Evolutionary conservation across 768 basidiomycete species (phyloP), one percentile per base, ranked within the genome.

Genomic region (Postia placenta): DNA sequence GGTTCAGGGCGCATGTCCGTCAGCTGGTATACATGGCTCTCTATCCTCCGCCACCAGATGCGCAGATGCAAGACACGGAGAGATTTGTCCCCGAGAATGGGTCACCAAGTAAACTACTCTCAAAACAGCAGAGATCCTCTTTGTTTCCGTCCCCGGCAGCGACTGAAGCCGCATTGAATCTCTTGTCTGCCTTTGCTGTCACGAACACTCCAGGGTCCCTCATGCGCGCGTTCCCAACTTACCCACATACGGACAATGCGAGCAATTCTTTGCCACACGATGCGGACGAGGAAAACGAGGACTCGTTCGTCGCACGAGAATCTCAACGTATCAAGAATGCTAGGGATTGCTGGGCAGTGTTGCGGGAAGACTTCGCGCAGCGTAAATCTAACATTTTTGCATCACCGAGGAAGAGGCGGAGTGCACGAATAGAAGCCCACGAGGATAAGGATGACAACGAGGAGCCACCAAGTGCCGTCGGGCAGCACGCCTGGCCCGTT

Each of bases 11-110:
- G 23, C 85, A 85, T 56, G 64, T 89, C 41, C 74, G 83, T 30
- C 84, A 86, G 47, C 68, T 87, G 12, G 64, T 87, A 22, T 89
- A 80, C 61, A 79, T 88, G 28, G 73, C 83, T n/a, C 71, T 89
- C 19, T 83, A 83, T 54, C 75, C 83, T 5, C 69, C 75, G 5
- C 62, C 62, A 0, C 49, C 56, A 3, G 59, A 62, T 42, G 45
- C 52, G 25, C 48, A 42, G 9, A 49, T 45, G 36, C 55, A 60
- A 11, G 54, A 58, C 14, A 60, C 61, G 20, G 63, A 59, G 6
- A 58, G 53, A n/a, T 17, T 53, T 19, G 45, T 48, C 35, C n/a
- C 15, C 12, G 27, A 51, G 14, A 62, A 61, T 11, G 61, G 52
- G 0, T 68, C 69, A 0, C 72, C 68, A 14, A 51, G 56, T 60